These are phyloP conservation scores for Plasmodium adleri DNA, from an alignment of 169 alveolate species.

Conservation along the genomic window DNA sequence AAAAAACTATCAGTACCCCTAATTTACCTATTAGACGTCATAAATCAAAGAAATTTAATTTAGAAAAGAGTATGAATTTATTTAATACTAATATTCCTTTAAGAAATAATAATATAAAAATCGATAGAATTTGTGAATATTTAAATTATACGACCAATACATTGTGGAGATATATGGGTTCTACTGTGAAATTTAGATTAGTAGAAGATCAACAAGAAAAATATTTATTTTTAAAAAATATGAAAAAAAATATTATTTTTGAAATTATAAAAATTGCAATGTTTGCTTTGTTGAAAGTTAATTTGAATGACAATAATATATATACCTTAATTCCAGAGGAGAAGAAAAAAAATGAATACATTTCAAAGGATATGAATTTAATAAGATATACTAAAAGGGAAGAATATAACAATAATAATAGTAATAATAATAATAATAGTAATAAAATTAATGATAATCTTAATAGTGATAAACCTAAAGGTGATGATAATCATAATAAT, in stretches of 20 bases:
- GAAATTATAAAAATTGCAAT: slow-evolving; percentile 73
- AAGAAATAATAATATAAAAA: slow-evolving; percentile 54
- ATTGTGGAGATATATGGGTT: slow-evolving; percentile 70
- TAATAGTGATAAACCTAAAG: not conserved
- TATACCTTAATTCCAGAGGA: slow-evolving; percentile 13
- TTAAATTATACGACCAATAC: slow-evolving; percentile 44
- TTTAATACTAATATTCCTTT: slow-evolving; percentile 47
- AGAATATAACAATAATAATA: not conserved
- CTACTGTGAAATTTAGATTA: slow-evolving; percentile 54
- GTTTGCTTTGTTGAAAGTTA: slow-evolving; percentile 67
- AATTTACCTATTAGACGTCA: slow-evolving; percentile 6
- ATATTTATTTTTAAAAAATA: slow-evolving; percentile 61
- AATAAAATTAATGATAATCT: not conserved
- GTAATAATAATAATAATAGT: not conserved
- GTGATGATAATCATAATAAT: not conserved
- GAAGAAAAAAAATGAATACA: not conserved
- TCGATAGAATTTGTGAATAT: slow-evolving; percentile 70
- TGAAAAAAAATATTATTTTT: slow-evolving; percentile 67
- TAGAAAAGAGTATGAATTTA: slow-evolving; percentile 32
- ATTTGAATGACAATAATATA: slow-evolving; percentile 71
- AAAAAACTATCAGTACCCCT: not conserved
- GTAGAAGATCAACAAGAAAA: slow-evolving; percentile 71
- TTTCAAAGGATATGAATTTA: not conserved
- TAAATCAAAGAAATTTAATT: slow-evolving; percentile 33
- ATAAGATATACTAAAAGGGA: not conserved